phyloP scores from a whole-genome alignment of 2,329 filamentous ascomycete species.

The Alternaria brassicae region DNA sequence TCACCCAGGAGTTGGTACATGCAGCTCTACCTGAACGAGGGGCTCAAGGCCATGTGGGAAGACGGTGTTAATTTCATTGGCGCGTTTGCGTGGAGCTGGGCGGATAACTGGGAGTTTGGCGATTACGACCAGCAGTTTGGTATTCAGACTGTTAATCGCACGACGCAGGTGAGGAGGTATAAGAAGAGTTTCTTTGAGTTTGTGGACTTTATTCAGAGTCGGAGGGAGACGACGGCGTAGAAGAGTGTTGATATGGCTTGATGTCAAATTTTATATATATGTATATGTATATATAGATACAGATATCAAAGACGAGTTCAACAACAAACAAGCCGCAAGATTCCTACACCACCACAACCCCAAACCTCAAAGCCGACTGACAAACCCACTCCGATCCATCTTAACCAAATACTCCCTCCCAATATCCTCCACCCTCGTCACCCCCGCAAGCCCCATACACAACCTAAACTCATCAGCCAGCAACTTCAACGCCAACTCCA shows the following conservation, averaged over 20 bases:
- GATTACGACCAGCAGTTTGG: slow-evolving; percentile 60
- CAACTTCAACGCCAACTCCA: slow-evolving; percentile 29
- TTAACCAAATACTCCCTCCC: slow-evolving; percentile 32
- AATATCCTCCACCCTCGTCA: slow-evolving; percentile 31
- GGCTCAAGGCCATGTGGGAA: slow-evolving; percentile 63
- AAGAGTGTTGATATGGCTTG: background rate
- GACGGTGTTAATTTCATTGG: slow-evolving; percentile 64
- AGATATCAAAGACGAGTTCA: too few species aligned
- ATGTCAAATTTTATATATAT: too few species aligned
- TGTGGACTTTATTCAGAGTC: slow-evolving; percentile 59
- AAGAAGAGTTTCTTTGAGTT: slow-evolving; percentile 67
- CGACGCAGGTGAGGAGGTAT: slow-evolving; percentile 59
- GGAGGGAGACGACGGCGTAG: slow-evolving; percentile 16
- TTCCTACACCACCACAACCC: too few species aligned
- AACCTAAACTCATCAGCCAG: slow-evolving; percentile 28
- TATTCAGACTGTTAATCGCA: slow-evolving; percentile 63
- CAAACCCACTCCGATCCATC: slow-evolving; percentile 32
- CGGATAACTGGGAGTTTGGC: slow-evolving; percentile 66
- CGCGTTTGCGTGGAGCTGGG: slow-evolving; percentile 61
- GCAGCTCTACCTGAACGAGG: slow-evolving; percentile 61
- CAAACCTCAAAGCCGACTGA: slow-evolving; percentile 48
- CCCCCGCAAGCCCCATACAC: slow-evolving; percentile 36
- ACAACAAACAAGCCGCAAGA: background rate
- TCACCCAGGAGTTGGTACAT: slow-evolving; percentile 63
- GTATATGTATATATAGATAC: too few species aligned